These are phyloP conservation scores for Corylus americana DNA, from an alignment of 306 rosid genomes.

Conservation along the genomic window DNA sequence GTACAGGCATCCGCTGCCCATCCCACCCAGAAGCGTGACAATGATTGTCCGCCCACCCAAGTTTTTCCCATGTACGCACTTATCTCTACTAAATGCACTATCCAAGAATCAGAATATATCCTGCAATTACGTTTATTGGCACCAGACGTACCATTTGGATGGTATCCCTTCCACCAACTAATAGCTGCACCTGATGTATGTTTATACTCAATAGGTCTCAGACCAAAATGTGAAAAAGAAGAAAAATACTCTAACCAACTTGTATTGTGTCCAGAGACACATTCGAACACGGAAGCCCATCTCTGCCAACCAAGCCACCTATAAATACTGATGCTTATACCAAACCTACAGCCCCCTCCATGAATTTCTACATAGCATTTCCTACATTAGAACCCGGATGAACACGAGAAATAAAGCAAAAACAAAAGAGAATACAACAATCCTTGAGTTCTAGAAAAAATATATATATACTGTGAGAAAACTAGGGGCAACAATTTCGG, in stretches of 20 bases:
- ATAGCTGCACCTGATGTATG: no score
- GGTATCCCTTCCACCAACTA: neutral
- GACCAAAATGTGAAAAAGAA: no score
- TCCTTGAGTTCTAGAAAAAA: slow-evolving; percentile 26
- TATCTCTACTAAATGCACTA: neutral
- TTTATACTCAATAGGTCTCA: neutral
- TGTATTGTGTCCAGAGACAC: neutral
- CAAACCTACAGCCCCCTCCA: slow-evolving; percentile 14
- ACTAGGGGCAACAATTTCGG: slow-evolving; percentile 28
- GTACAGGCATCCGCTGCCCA: no score
- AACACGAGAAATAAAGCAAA: neutral
- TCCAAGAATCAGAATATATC: neutral
- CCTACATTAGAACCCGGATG: slow-evolving; percentile 13
- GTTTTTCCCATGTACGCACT: neutral
- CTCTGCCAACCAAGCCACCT: neutral
- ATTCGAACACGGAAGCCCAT: neutral
- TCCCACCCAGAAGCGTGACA: no score
- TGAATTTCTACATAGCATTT: slow-evolving; percentile 1
- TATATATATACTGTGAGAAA: slow-evolving; percentile 44
- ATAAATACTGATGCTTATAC: slow-evolving; percentile 8
- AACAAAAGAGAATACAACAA: slow-evolving; percentile 12
- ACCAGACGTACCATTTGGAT: neutral
- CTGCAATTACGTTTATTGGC: neutral
- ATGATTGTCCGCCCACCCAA: no score
- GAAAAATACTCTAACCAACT: neutral